Percentiles rank a stretch among this genome's conserved stretches.
Conservation (phyloP, 441 rosid species). For the Populus hybrid region DNA sequence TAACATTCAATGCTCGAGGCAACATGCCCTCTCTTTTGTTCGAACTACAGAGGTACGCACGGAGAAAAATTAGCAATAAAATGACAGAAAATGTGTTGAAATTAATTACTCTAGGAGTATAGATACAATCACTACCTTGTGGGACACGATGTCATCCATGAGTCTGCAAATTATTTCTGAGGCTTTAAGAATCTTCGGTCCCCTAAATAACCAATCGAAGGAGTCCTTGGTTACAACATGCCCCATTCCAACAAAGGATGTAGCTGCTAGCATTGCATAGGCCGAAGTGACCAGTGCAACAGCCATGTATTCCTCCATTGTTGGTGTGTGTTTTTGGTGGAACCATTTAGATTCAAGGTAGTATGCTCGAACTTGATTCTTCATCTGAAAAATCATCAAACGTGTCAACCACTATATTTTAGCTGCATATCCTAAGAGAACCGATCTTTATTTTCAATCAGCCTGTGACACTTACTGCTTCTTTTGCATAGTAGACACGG, state of each 20-base stretch:
- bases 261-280: slow-evolving; percentile 13
- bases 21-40: slow-evolving; percentile 27
- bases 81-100: no score
- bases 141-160: slow-evolving; percentile 34
- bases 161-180: slow-evolving; percentile 22
- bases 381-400: slow-evolving; percentile 4
- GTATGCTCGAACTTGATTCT: slow-evolving; percentile 18
- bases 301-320: slow-evolving; percentile 30
- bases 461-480: slow-evolving; percentile 18
- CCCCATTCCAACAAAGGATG: slow-evolving; percentile 32
- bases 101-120: neutral
- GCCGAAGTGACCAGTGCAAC: slow-evolving; percentile 11
- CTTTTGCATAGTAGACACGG: slow-evolving; percentile 17
- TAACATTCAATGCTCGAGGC: slow-evolving; percentile 24
- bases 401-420: neutral
- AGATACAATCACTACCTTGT: slow-evolving; percentile 18
- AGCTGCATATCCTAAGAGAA: neutral
- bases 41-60: slow-evolving; percentile 8
- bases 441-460: neutral
- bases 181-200: slow-evolving; percentile 33
- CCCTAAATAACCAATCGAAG: slow-evolving; percentile 30
- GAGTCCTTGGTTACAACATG: slow-evolving; percentile 17
- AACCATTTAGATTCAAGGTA: slow-evolving; percentile 27
- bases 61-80: neutral
- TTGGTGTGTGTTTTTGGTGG: slow-evolving; percentile 13